Evolutionary conservation across 2,329 filamentous ascomycete species (phyloP).

Genomic region (Laburnicola sp.): DNA sequence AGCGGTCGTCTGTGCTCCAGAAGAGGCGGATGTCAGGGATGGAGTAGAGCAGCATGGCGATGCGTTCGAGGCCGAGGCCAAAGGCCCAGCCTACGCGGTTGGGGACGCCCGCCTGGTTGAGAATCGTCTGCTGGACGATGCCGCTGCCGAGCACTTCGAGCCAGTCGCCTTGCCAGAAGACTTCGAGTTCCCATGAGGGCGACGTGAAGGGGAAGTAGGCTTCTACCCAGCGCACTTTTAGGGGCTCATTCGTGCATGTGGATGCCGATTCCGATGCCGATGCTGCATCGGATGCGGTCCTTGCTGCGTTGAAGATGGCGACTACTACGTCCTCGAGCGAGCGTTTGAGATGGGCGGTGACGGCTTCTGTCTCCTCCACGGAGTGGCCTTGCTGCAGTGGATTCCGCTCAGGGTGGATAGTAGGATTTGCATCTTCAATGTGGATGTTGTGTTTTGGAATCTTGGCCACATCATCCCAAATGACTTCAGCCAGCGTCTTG

Average conservation of each 20-base stretch:
- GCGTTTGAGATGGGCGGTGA: conserved; percentile 83
- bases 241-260: conserved; percentile 55
- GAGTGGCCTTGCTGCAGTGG: conserved; percentile 79
- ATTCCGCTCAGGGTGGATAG: conserved; percentile 76
- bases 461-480: conserved; percentile 69
- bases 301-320: conserved; percentile 81
- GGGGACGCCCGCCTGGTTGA: conserved; percentile 74
- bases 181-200: conserved; percentile 93
- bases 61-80: conserved; percentile 88
- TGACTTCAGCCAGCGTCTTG: conserved; percentile 59
- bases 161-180: conserved; percentile 94
- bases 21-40: conserved; percentile 97
- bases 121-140: conserved; percentile 79
- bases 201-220: conserved; percentile 97
- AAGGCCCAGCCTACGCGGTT: conserved; percentile 90
- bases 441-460: conserved; percentile 74
- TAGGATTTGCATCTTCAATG: conserved; percentile 82
- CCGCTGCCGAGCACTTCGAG: conserved; percentile 94
- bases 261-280: conserved; percentile 77
- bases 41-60: conserved; percentile 95
- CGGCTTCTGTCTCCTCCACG: conserved; percentile 75
- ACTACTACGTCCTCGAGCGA: conserved; percentile 88
- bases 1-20: conserved; percentile 85
- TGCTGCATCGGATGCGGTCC: conserved; percentile 57
- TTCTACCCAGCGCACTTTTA: conserved; percentile 91